phyloP scores from a whole-genome alignment of 441 rosid species.

The Manihot esculenta region DNA sequence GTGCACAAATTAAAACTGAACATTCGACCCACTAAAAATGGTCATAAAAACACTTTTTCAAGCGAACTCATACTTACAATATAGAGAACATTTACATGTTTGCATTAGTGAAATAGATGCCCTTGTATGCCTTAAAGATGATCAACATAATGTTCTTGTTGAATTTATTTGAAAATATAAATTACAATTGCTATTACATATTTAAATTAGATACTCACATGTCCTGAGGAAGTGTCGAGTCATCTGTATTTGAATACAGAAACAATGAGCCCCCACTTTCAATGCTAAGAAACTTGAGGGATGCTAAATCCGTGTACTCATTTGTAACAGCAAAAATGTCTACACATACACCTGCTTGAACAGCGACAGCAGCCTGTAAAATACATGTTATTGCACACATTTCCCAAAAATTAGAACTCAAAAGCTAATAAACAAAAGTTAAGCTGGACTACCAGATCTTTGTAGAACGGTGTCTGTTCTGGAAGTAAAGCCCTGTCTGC shows the following conservation, averaged over 20 bases:
- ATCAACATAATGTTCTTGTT: not conserved
- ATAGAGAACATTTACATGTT: not conserved
- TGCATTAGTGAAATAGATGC: not conserved
- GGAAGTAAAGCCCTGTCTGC: conserved; percentile 98
- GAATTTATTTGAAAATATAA: not conserved
- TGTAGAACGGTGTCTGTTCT: conserved; percentile 96
- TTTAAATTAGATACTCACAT: conserved; percentile 59
- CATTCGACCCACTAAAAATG: not conserved
- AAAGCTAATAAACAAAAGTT: conserved; percentile 15
- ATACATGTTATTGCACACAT: conserved; percentile 42
- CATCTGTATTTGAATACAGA: conserved; percentile 87
- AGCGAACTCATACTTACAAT: not conserved
- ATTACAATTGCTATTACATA: no score
- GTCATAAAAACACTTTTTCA: not conserved
- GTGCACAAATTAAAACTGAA: conserved; percentile 3
- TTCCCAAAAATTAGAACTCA: conserved; percentile 23
- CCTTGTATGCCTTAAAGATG: not conserved
- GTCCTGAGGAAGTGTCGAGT: conserved; percentile 99
- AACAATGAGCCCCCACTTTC: conserved; percentile 96
- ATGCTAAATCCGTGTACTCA: conserved; percentile 97
- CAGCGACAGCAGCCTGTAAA: conserved; percentile 93
- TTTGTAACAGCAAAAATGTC: conserved; percentile 95
- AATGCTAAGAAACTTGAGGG: conserved; percentile 93
- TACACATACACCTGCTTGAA: conserved; percentile 96
- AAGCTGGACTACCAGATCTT: conserved; percentile 68